Base-by-base conservation (phyloP, 495 filamentous ascomycete species). In the Penicillium crystallinum region DNA sequence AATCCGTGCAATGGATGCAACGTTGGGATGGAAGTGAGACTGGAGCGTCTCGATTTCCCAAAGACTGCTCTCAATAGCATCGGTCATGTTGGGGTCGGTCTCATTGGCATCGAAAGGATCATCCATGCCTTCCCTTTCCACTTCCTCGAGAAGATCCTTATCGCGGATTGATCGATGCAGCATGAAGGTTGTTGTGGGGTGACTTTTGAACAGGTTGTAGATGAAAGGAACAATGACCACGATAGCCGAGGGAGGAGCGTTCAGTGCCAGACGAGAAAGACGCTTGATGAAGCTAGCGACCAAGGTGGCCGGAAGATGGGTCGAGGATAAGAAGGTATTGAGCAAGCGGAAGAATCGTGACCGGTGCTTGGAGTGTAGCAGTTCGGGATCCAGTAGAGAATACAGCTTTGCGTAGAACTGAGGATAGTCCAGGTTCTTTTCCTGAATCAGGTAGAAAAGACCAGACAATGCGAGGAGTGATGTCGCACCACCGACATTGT, bases 241-340 rank as follows among this genome's bases (percentile, higher is more conserved):
- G 55, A 97, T 87, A 6, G 87, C 92, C 19, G 85, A 79, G 0
- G 95, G 93, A 5, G 95, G 91, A 0, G 89, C 91, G 59, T 85
- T 81, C 12, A 99, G 81, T 12, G 84, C 80, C 19, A 97, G 75
- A 50, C 95, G 78, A 12, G 93, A 77, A 11, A 99, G 77, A 30
- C 86, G 82, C 69, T 99, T 99, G 72, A 99, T 87, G 72, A 99
- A 99, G 62, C 88, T 93, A 10, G 95, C 92, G 12, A 97, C 87
- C 15, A 99, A 74, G 6, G 84, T 80, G 29, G 90, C 89, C 9
- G 95, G 95, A 53, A 99, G 77, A 81, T 97, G 95, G 11, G 89
- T 89, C 0, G 91, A 97, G n/a, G 77, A 77, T 42, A 99, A 78
- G 70, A 97, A 97, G 33, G 85, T 92, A 60, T 97, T 89, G 38